These are phyloP conservation scores for Candida patagonica DNA, from an alignment of 805 yeast genomes.

Conservation along the genomic window DNA sequence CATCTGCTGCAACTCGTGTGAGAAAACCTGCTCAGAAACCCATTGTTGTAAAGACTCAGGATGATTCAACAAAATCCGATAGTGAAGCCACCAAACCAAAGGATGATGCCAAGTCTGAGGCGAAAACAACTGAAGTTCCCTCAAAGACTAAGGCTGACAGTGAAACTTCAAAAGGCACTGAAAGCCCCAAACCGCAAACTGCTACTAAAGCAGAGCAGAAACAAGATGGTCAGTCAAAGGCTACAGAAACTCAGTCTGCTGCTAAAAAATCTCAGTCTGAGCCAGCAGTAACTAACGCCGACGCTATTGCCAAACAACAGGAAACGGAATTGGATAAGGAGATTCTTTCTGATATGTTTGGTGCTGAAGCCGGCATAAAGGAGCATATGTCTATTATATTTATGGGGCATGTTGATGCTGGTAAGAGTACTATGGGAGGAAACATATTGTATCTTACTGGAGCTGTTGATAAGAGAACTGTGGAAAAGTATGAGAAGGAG, in stretches of 20 bases:
- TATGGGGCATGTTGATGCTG: conserved; percentile 99
- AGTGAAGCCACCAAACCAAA: not conserved
- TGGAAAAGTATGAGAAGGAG: conserved; percentile 95
- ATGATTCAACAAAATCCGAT: not conserved
- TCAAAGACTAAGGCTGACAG: conserved; percentile 13
- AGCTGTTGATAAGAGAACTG: conserved; percentile 96
- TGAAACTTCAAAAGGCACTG: conserved; percentile 8
- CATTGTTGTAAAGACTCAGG: conserved; percentile 4
- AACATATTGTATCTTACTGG: conserved; percentile 88
- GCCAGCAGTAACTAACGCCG: conserved; percentile 30
- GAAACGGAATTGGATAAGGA: conserved; percentile 81
- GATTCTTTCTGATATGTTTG: conserved; percentile 85
- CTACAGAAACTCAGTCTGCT: not conserved
- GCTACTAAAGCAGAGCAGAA: conserved; percentile 12
- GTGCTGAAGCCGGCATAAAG: conserved; percentile 52
- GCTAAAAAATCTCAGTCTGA: conserved; percentile 1
- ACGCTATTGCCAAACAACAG: conserved; percentile 52
- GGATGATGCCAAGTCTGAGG: conserved; percentile 4
- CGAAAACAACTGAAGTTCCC: conserved; percentile 9
- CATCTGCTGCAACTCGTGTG: conserved; percentile 6
- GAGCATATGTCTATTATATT: conserved; percentile 94
- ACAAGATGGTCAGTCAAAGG: conserved; percentile 3
- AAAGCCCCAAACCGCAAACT: conserved; percentile 9
- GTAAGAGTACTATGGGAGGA: conserved; percentile 99
- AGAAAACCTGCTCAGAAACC: conserved; percentile 7